Base-by-base conservation (phyloP, 2,329 filamentous ascomycete species). In the Fusarium avenaceum region DNA sequence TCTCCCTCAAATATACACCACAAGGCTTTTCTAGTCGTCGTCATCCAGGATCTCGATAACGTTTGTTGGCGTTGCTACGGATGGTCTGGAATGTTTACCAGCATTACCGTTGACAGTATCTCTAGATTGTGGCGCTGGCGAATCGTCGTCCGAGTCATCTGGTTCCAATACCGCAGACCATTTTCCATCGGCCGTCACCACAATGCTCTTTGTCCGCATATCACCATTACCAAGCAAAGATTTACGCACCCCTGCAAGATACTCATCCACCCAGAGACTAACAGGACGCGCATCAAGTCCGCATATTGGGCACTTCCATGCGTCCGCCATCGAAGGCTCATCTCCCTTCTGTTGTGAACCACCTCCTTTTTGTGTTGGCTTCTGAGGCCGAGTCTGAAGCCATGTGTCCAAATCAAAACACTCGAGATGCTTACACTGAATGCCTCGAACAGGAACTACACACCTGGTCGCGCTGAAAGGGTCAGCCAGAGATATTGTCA, bases 351-450 rank as follows among this genome's bases (percentile, higher is more conserved):
- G 38, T 2, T 38, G 20, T 15, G 47, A 15, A 6, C 50, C 63
- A n/a, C 57, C 65, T 39, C 33, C 63, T 35, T 67, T 67, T n/a
- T 56, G 57, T 5, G 66, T 35, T 7, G 79, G 76, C 63, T 84
- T 85, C 15, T 80, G 79, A 7, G 83, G 82, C 42, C 92, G 88
- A 7, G 90, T 92, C 15, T 83, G 78, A 10, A 99, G 85, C 82
- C 93, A 98, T 1, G 87, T 94, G 20, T 91, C 86, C 9, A 97
- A 87, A 76, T 98, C 95, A 75, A 98, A 97, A 75, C 94, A 97
- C 75, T 97, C 93, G 35, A 90, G 82, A 75, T 99, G 95, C 24
- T 82, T 81, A 76, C 96, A 99, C 4, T 77, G 72, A 9, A 74
- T 80, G 26, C 93, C 89, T 28, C 94, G 90, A 3, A 90, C 92